Conservation (phyloP, 2,329 filamentous ascomycete species). For the Pseudohalonectria lignicola region DNA sequence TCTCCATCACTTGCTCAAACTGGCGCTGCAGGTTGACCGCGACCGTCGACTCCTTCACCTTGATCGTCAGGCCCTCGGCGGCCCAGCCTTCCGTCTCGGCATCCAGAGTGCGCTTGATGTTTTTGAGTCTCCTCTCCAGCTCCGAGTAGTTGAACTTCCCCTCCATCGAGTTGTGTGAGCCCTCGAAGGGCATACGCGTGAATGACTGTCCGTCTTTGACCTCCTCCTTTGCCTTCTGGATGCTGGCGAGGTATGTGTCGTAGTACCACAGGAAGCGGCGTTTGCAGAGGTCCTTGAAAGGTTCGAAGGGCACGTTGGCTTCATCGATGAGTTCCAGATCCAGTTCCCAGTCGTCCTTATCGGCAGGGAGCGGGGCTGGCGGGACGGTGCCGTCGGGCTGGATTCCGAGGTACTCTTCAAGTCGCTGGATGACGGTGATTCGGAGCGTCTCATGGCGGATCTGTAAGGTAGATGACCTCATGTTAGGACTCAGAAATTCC, state of each 20-base stretch:
- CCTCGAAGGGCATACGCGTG: constrained; percentile 80
- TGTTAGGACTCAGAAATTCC: no score
- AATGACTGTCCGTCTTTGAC: constrained; percentile 57
- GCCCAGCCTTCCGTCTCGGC: constrained; percentile 65
- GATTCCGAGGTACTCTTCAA: constrained; percentile 70
- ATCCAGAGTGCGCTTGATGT: constrained; percentile 60
- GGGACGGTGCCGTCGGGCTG: constrained; percentile 34
- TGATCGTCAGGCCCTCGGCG: constrained; percentile 50
- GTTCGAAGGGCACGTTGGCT: constrained; percentile 54
- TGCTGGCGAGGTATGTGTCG: constrained; percentile 67
- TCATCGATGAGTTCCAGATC: constrained; percentile 41
- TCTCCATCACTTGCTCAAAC: constrained; percentile 69
- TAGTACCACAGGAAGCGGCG: constrained; percentile 93
- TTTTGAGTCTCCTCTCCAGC: constrained; percentile 56
- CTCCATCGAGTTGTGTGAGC: constrained; percentile 65
- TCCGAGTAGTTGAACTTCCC: constrained; percentile 74
- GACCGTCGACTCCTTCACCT: constrained; percentile 59
- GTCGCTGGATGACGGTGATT: constrained; percentile 72
- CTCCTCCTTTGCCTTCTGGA: constrained; percentile 53
- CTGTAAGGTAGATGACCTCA: constrained; percentile 29
- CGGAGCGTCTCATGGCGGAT: constrained; percentile 86
- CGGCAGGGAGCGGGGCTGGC: constrained; percentile 17
- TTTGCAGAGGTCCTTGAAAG: constrained; percentile 86
- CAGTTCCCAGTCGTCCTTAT: constrained; percentile 29
- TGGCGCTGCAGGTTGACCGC: constrained; percentile 76